These are phyloP conservation scores for Fusarium burgessii DNA, from an alignment of 2,329 filamentous ascomycete species.

Conservation along the genomic window DNA sequence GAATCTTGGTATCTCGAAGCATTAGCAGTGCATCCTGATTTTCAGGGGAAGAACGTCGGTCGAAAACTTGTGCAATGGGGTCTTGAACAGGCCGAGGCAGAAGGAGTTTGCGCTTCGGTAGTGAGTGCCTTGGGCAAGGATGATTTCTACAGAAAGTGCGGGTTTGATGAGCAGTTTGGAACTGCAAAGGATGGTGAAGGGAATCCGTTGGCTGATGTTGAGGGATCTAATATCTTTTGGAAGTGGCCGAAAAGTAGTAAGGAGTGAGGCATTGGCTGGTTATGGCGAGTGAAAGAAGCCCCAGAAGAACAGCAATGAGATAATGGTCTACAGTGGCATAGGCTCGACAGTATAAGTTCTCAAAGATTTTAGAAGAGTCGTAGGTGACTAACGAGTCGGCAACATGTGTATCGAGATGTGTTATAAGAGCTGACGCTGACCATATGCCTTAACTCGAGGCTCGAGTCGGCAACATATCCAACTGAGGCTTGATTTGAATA, in stretches of 20 bases:
- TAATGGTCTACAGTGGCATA: too few relatives aligned
- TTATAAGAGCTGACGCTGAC: too few relatives aligned
- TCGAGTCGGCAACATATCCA: too few relatives aligned
- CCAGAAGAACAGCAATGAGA: background rate
- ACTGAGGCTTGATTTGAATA: too few relatives aligned
- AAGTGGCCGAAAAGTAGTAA: conserved; percentile 24
- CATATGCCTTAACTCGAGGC: too few relatives aligned
- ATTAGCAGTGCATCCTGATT: conserved; percentile 54
- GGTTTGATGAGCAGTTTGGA: conserved; percentile 35
- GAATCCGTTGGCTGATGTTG: conserved; percentile 24
- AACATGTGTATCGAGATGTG: too few relatives aligned
- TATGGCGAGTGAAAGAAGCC: too few relatives aligned
- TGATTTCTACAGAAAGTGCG: conserved; percentile 50
- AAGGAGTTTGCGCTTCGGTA: conserved; percentile 55
- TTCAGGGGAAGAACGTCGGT: conserved; percentile 54
- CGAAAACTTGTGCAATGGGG: conserved; percentile 57
- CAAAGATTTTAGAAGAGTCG: too few relatives aligned
- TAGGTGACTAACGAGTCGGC: too few relatives aligned
- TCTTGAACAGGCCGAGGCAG: conserved; percentile 51
- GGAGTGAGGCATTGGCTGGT: background rate
- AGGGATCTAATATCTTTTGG: conserved; percentile 35
- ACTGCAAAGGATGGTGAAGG: conserved; percentile 19
- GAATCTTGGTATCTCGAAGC: conserved; percentile 54
- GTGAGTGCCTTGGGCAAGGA: conserved; percentile 54
- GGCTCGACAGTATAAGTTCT: too few relatives aligned